Evolutionary conservation across 352 stramenopile species (phyloP), one percentile per base, ranked within the genome.

Genomic region (Phytophthora podocarpi): DNA sequence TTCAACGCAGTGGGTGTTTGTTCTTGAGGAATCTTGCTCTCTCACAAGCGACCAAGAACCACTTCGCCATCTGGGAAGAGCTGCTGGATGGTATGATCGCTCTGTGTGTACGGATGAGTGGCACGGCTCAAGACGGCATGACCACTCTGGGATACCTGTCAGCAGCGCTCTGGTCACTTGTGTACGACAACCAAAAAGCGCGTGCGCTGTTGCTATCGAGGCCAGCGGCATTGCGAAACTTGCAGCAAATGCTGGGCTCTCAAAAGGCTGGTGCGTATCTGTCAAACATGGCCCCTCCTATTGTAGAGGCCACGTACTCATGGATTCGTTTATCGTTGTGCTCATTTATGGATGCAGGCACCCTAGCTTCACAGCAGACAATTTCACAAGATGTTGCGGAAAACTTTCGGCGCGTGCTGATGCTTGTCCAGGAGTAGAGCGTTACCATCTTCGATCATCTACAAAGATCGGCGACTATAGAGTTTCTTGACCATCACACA

Each of bases 111-210:
- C 47, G 37, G 13, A 49, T 54, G 5, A 54, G 37, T 21, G 6
- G 10, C 20, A 23, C 49, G 5, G 24, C 35, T 16, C 16, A 30
- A 20, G 45, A 47, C 9, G 62, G 62, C 39, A 32, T 35, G 30
- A 39, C 26, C 5, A 34, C 26, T 43, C 28, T 74, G 13, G 57
- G 39, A 15, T 67, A 73, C 15, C 34, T 89, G 2, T 77, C 78
- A 3, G 64, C 68, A 1, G 55, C 82, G 27, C 67, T 91, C 2
- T 76, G 78, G 70, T 76, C 77, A 10, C 60, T 90, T 32, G 63
- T 88, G 20, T 85, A 77, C 28, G 82, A 91, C 67, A 87, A 88
- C 53, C 80, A 90, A 31, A 80, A 85, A 40, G 76, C 81, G 2
- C 67, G 78, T 10, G 68, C 82, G 1, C 41, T 81, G 24, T 26